Evolutionary conservation across 2,329 filamentous ascomycete species (phyloP).

Genomic region (Colletotrichum cereale): DNA sequence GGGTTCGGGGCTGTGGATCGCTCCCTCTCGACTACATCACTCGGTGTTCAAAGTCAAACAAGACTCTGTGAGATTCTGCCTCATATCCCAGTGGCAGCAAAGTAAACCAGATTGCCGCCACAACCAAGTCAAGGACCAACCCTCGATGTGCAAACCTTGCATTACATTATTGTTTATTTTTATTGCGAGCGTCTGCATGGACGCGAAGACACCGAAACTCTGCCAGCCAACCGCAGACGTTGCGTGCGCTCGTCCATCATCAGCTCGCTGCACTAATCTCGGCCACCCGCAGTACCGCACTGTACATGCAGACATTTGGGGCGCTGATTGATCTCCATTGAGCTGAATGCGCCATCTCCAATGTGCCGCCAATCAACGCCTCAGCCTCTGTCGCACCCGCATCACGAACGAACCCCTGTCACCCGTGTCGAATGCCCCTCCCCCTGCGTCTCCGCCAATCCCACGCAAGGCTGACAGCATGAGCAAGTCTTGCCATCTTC

Average conservation of each 20-base stretch:
- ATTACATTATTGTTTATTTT: background rate
- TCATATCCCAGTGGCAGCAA: background rate
- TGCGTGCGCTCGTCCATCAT: background rate
- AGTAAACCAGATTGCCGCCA: background rate
- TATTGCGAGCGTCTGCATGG: background rate
- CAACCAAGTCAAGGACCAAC: background rate
- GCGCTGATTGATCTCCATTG: background rate
- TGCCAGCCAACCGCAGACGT: background rate
- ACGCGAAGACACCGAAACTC: background rate
- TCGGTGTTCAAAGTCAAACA: background rate
- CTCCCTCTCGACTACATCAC: background rate
- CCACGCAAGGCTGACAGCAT: constrained; percentile 37
- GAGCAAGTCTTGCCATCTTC: constrained; percentile 6
- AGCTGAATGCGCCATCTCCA: background rate
- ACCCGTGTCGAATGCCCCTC: background rate
- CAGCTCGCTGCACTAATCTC: constrained; percentile 9
- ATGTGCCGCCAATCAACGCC: background rate
- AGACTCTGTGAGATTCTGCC: background rate
- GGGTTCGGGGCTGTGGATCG: constrained; percentile 16
- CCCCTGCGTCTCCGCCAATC: constrained; percentile 32
- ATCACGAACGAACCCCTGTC: background rate
- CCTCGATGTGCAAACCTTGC: background rate
- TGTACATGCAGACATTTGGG: constrained; percentile 10
- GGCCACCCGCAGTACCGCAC: background rate
- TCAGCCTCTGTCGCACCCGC: constrained; percentile 3